Base-by-base conservation (phyloP, 768 basidiomycete species). In the Phlegmacium glaucopus region DNA sequence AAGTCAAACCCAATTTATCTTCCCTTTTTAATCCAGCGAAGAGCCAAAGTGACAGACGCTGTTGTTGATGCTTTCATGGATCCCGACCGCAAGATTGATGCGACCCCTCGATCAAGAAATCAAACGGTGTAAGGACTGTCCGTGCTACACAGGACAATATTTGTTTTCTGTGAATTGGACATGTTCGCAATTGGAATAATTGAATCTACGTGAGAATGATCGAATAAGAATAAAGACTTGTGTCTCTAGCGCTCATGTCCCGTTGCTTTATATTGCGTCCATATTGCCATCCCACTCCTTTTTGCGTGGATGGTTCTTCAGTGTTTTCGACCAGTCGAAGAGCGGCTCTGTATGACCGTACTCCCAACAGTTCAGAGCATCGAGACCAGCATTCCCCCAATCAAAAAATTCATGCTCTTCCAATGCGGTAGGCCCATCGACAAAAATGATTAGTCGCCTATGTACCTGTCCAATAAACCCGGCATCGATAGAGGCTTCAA, bases 31-130 rank as follows among this genome's bases (percentile, higher is more conserved):
- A 28, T 40, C 16, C 60, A 97, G 94, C 82, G 85, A 51, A 83
- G 83, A 65, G 79, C 86, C 6, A 82, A 78, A 50, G 74, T 98
- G 26, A 88, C 91, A 0, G 92, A 94, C 7, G 88, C 85, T 2
- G 73, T 80, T 8, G 70, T 95, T 38, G 67, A 77, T 40, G 60
- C 69, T 4, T 97, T 90, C 71, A 96, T 94, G 90, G 87, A 94
- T 61, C 58, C 75, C 18, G 79, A 63, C 32, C 80, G 95, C 43
- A 80, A 81, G 67, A 96, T 98, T 50, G 79, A 80, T 16, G 77
- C 80, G 1, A 70, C 71, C 1, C 22, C 65, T 74, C 42, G 69
- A 73, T 22, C 22, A 22, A 80, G 74, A 62, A 59, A 55, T 47
- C 55, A 59, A 55, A 45, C 50, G 12, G 43, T 45, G 17, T 43